A percentile compares a stretch with the other conserved stretches of the same genome.
These are phyloP conservation scores for Polysphondylium violaceum DNA, from an alignment of 78 protist genomes.

Conservation along the genomic window DNA sequence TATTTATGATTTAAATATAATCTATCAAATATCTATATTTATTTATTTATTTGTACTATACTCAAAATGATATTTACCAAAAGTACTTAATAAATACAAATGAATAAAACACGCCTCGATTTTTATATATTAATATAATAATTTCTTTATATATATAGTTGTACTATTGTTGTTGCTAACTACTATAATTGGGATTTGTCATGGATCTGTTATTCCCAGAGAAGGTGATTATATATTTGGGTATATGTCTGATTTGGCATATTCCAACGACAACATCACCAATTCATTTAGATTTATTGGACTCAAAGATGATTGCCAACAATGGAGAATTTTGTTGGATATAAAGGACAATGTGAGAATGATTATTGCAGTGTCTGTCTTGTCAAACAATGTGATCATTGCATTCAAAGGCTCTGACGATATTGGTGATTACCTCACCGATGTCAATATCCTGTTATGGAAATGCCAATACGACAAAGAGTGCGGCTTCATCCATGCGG, in stretches of 20 bases:
- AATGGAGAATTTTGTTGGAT: constrained; percentile 16
- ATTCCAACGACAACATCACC: neutral
- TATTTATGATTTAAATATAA: too few species aligned
- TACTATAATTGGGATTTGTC: too few species aligned
- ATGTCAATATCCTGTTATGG: neutral
- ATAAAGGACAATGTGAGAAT: neutral
- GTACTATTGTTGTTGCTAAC: too few species aligned
- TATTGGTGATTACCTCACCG: neutral
- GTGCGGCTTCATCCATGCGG: constrained; percentile 5
- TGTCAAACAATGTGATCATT: constrained; percentile 12
- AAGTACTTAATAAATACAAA: too few species aligned
- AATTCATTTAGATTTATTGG: neutral
- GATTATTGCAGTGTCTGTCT: neutral
- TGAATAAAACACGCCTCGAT: too few species aligned
- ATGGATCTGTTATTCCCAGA: neutral
- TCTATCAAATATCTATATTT: too few species aligned
- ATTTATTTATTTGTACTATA: too few species aligned
- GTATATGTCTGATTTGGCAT: constrained; percentile 3
- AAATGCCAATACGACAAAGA: constrained; percentile 10
- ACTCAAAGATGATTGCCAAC: constrained; percentile 6
- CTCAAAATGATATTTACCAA: too few species aligned
- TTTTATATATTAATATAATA: too few species aligned
- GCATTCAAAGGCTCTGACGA: constrained; percentile 29
- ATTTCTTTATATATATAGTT: too few species aligned
- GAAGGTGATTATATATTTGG: constrained; percentile 49